phyloP scores from a whole-genome alignment of 176 grass and related monocot species.

The Juncus inflexus region DNA sequence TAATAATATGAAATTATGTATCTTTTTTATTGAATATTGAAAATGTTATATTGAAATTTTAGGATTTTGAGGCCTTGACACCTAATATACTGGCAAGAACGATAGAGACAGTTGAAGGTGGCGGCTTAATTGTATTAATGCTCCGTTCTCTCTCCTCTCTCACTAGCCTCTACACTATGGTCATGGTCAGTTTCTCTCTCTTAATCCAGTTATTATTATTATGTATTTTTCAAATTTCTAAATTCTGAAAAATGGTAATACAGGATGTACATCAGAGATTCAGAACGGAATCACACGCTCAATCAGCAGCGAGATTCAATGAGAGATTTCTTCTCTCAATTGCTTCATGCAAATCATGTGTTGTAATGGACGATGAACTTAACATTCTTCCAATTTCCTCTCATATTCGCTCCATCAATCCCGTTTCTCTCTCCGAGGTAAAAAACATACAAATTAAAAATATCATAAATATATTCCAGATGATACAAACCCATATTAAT shows the following conservation, averaged over 20 bases:
- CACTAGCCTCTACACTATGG: constrained; percentile 86
- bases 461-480: too few species aligned
- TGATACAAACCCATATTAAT: constrained; percentile 20
- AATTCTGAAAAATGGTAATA: constrained; percentile 1
- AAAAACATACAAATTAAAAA: background rate
- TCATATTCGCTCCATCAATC: constrained; percentile 47
- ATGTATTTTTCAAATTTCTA: constrained; percentile 14
- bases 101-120: constrained; percentile 87
- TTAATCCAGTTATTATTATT: background rate
- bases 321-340: constrained; percentile 92
- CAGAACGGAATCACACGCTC: constrained; percentile 87
- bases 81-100: constrained; percentile 84
- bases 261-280: constrained; percentile 98
- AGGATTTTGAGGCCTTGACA: constrained; percentile 93
- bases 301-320: constrained; percentile 66
- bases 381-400: constrained; percentile 94
- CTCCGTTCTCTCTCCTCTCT: constrained; percentile 83
- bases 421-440: constrained; percentile 31
- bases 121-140: constrained; percentile 78
- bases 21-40: constrained; percentile 2
- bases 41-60: background rate
- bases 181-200: constrained; percentile 68
- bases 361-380: constrained; percentile 97
- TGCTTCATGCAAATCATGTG: constrained; percentile 81
- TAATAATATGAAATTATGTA: background rate